Percentiles rank a stretch among this genome's conserved stretches.
These are phyloP conservation scores for Phytophthora foliorum DNA, from an alignment of 352 stramenopile genomes.

Conservation along the genomic window DNA sequence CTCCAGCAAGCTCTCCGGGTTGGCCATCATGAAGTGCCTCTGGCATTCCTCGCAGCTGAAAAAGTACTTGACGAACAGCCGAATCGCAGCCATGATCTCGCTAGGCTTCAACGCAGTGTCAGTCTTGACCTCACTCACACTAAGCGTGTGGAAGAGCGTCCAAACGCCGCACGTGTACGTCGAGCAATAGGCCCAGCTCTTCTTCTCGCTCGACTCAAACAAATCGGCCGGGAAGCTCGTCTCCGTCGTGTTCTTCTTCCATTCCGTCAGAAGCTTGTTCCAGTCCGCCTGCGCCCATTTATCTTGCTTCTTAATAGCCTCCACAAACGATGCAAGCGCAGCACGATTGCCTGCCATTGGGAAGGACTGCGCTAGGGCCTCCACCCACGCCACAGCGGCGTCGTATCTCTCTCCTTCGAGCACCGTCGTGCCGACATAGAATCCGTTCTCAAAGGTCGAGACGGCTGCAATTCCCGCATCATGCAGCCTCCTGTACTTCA, in stretches of 20 bases:
- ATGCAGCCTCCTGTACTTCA: conserved; percentile 74
- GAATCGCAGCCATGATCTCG: conserved; percentile 66
- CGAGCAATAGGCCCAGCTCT: conserved; percentile 62
- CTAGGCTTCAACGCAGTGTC: conserved; percentile 56
- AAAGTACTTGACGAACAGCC: conserved; percentile 80
- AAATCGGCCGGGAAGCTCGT: conserved; percentile 69
- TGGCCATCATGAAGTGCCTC: conserved; percentile 76
- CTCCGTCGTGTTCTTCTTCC: conserved; percentile 60
- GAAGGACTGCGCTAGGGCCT: conserved; percentile 66
- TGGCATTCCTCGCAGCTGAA: conserved; percentile 84
- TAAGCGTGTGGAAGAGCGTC: conserved; percentile 84
- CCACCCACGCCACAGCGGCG: conserved; percentile 68
- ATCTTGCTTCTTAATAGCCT: conserved; percentile 43
- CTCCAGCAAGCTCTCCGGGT: conserved; percentile 65
- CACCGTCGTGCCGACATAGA: conserved; percentile 73
- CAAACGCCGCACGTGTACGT: conserved; percentile 87
- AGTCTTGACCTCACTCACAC: conserved; percentile 43
- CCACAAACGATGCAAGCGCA: conserved; percentile 51
- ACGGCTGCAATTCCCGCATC: conserved; percentile 72
- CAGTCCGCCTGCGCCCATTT: conserved; percentile 62
- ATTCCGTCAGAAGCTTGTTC: conserved; percentile 60
- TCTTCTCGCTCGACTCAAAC: conserved; percentile 61
- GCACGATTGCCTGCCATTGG: conserved; percentile 69
- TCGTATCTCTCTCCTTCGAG: conserved; percentile 70
- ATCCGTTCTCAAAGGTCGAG: conserved; percentile 77